Evolutionary conservation across 2,329 filamentous ascomycete genomes (phyloP).

Genomic region (Microdochium bolleyi): DNA sequence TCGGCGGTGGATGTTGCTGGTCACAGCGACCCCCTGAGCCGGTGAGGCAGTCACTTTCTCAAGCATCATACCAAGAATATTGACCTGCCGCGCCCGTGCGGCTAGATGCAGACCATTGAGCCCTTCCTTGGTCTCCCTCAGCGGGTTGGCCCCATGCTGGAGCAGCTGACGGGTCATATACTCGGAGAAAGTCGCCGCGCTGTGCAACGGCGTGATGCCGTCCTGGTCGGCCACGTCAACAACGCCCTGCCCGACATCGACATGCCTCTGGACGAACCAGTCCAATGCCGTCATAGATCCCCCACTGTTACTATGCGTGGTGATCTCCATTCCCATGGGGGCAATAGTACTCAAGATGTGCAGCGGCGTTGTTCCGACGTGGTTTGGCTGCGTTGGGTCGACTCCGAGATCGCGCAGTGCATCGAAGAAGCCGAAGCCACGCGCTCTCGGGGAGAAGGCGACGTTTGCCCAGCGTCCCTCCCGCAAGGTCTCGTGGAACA

Average conservation of each 20-base stretch:
- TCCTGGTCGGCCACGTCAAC: slow-evolving; percentile 7
- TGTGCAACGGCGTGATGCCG: slow-evolving; percentile 15
- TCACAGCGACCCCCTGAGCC: too few relatives aligned
- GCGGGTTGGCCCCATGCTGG: slow-evolving; percentile 25
- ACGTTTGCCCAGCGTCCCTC: neutral
- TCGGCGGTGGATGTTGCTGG: neutral
- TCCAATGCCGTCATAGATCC: neutral
- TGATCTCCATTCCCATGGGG: neutral
- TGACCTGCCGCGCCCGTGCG: slow-evolving; percentile 19
- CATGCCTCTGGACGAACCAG: neutral
- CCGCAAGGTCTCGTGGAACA: neutral
- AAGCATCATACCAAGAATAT: slow-evolving; percentile 22
- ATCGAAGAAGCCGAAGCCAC: neutral
- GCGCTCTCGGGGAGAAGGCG: neutral
- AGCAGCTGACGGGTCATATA: slow-evolving; percentile 18
- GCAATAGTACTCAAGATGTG: neutral
- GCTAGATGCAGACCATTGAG: slow-evolving; percentile 31
- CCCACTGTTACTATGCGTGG: neutral
- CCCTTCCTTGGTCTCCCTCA: slow-evolving; percentile 18
- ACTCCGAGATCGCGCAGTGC: neutral
- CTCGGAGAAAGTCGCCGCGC: slow-evolving; percentile 11
- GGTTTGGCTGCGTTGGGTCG: neutral
- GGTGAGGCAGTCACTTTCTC: neutral
- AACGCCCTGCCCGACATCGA: neutral
- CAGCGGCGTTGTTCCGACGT: neutral